Percentiles rank a stretch among this genome's conserved stretches.
phyloP scores from a whole-genome alignment of 805 yeast species.

The Teunomyces stri region DNA sequence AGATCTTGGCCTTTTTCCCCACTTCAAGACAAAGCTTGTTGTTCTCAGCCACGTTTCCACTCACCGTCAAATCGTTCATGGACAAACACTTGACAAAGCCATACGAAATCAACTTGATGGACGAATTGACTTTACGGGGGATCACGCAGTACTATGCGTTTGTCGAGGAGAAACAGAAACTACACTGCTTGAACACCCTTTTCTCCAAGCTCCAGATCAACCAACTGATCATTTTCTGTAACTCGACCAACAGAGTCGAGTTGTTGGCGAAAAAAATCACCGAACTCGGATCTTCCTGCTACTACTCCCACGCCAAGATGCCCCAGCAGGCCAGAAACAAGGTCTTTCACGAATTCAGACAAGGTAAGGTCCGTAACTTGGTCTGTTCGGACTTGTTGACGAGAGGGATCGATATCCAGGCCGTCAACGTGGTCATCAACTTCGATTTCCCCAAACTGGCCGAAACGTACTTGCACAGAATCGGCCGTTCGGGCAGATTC shows the following conservation, averaged over 20 bases:
- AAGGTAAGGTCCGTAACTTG: slow-evolving; percentile 93
- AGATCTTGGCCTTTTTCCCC: slow-evolving; percentile 80
- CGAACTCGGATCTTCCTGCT: slow-evolving; percentile 94
- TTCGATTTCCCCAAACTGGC: slow-evolving; percentile 98
- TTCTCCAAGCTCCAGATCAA: slow-evolving; percentile 93
- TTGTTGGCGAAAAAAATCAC: slow-evolving; percentile 93
- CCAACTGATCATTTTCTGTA: slow-evolving; percentile 95
- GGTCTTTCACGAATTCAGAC: slow-evolving; percentile 98
- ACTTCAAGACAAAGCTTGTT: slow-evolving; percentile 67
- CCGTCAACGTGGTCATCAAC: slow-evolving; percentile 96
- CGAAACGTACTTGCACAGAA: slow-evolving; percentile 95
- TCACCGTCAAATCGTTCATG: slow-evolving; percentile 90
- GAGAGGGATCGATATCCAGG: slow-evolving; percentile 98
- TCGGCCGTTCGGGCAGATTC: slow-evolving; percentile 98
- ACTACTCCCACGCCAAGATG: slow-evolving; percentile 96
- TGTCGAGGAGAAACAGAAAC: slow-evolving; percentile 93
- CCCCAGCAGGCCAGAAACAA: slow-evolving; percentile 95
- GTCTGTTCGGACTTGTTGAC: slow-evolving; percentile 96
- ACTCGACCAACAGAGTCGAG: slow-evolving; percentile 95
- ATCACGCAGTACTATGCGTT: slow-evolving; percentile 98
- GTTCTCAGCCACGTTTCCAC: slow-evolving; percentile 95
- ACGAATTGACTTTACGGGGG: slow-evolving; percentile 93
- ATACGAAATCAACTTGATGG: slow-evolving; percentile 95
- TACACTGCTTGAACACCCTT: slow-evolving; percentile 92
- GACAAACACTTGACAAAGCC: slow-evolving; percentile 87